A percentile compares a stretch with the other conserved stretches of the same genome.
Conservation (phyloP, 1,284 basidiomycete species). For the Heliocybe sulcata region DNA sequence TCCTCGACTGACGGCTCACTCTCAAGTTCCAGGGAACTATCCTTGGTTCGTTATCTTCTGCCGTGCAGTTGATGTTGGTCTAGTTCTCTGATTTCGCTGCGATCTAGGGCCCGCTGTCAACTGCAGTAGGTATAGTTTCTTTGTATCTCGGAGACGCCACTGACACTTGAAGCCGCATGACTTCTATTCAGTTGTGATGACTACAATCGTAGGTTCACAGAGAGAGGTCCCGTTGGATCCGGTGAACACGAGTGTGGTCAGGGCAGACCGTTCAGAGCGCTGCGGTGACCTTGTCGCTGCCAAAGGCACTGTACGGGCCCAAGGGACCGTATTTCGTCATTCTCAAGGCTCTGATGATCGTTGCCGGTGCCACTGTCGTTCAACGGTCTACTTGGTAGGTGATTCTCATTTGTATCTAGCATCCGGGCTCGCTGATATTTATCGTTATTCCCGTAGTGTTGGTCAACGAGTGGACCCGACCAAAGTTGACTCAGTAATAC, state of each 20-base stretch:
- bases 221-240: constrained; percentile 40
- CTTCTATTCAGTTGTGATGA: constrained; percentile 34
- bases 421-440: constrained; percentile 17
- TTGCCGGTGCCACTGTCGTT: constrained; percentile 38
- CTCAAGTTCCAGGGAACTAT: constrained; percentile 63
- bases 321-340: constrained; percentile 47
- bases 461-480: constrained; percentile 42
- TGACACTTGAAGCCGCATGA: neutral
- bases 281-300: constrained; percentile 60
- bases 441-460: constrained; percentile 25
- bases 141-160: neutral
- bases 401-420: constrained; percentile 14
- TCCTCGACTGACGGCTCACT: constrained; percentile 61
- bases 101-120: constrained; percentile 16
- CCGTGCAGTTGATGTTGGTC: neutral
- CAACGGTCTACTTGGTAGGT: constrained; percentile 47
- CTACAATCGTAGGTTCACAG: constrained; percentile 43
- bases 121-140: constrained; percentile 9
- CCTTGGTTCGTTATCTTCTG: constrained; percentile 28
- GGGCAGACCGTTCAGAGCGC: constrained; percentile 45
- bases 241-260: constrained; percentile 52
- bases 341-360: constrained; percentile 44
- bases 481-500: constrained; percentile 38
- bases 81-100: neutral
- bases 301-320: constrained; percentile 47